A percentile compares a stretch with the other conserved stretches of the same genome.
Conservation (phyloP, 176 grass and related monocot genomes). For the Oryza punctata region DNA sequence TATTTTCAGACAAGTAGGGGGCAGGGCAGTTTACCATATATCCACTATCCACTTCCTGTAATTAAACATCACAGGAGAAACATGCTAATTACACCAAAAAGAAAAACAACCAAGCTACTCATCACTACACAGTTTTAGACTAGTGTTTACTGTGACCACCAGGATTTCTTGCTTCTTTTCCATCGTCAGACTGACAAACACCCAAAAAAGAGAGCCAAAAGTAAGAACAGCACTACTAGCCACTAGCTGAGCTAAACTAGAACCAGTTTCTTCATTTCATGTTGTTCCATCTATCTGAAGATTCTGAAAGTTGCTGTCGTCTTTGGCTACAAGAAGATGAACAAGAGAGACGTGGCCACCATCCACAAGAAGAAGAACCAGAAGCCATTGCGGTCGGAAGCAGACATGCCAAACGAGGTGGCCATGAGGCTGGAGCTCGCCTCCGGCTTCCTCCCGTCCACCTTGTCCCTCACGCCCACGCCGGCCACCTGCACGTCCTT, state of each 20-base stretch:
- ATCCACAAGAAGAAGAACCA: slow-evolving; percentile 41
- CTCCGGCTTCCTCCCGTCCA: slow-evolving; percentile 38
- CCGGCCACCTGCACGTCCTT: slow-evolving; percentile 40
- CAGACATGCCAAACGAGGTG: slow-evolving; percentile 37
- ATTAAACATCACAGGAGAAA: neutral
- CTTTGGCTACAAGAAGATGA: slow-evolving; percentile 40
- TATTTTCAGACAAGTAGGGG: neutral
- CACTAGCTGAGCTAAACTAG: slow-evolving; percentile 6
- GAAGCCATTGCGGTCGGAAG: slow-evolving; percentile 1
- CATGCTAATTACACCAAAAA: slow-evolving; percentile 37
- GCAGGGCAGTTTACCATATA: slow-evolving; percentile 10
- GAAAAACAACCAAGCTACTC: neutral
- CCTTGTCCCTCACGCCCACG: slow-evolving; percentile 14
- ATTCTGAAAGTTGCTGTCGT: slow-evolving; percentile 5
- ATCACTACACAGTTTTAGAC: neutral
- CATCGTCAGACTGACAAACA: neutral
- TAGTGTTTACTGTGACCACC: slow-evolving; percentile 21
- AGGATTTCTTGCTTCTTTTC: neutral
- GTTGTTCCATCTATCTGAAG: neutral
- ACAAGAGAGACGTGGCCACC: slow-evolving; percentile 19
- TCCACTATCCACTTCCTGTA: slow-evolving; percentile 29
- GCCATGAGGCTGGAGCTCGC: slow-evolving; percentile 52
- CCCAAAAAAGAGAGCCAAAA: slow-evolving; percentile 24
- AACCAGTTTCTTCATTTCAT: slow-evolving; percentile 11
- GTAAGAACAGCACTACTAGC: too few species aligned